A percentile compares a stretch with the other conserved stretches of the same genome.
These are phyloP conservation scores for Wickerhamomyces sp. DNA, from an alignment of 1,139 yeast species.

Conservation along the genomic window DNA sequence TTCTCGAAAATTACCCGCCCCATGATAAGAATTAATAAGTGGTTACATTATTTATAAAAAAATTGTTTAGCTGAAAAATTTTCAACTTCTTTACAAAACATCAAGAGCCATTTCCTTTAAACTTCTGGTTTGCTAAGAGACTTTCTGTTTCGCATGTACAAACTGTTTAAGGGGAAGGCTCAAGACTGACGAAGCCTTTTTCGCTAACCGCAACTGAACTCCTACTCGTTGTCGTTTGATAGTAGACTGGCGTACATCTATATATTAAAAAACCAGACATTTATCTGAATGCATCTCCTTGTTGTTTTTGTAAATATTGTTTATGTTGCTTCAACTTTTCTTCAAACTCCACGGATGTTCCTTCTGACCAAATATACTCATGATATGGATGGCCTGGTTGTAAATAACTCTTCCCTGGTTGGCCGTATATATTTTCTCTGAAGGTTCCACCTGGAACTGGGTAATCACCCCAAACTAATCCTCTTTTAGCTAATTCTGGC, in stretches of 20 bases:
- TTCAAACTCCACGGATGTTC: conserved; percentile 34
- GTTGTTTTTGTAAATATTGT: conserved; percentile 29
- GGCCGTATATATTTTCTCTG: conserved; percentile 14
- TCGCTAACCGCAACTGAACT: conserved; percentile 29
- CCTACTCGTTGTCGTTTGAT: conserved; percentile 28
- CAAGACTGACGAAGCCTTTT: conserved; percentile 22
- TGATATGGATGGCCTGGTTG: conserved; percentile 34
- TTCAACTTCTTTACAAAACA: no score
- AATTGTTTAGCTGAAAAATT: no score
- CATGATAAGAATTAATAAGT: no score
- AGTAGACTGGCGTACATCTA: conserved; percentile 25
- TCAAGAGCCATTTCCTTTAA: no score
- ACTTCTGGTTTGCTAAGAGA: neutral
- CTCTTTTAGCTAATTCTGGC: conserved; percentile 32
- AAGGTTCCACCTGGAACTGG: conserved; percentile 22
- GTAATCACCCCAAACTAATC: conserved; percentile 30
- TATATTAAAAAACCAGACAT: conserved; percentile 11
- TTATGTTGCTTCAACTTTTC: neutral
- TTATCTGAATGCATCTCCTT: conserved; percentile 13
- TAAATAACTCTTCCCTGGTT: conserved; percentile 25
- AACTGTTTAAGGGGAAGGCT: conserved; percentile 5
- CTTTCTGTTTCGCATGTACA: no score
- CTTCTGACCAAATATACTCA: conserved; percentile 34
- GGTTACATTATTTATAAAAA: no score
- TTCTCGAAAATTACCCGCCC: no score